Percentiles rank a stretch among this genome's conserved stretches.
Evolutionary conservation across 2,329 filamentous ascomycete species (phyloP).

Genomic region (Fusarium buharicum): DNA sequence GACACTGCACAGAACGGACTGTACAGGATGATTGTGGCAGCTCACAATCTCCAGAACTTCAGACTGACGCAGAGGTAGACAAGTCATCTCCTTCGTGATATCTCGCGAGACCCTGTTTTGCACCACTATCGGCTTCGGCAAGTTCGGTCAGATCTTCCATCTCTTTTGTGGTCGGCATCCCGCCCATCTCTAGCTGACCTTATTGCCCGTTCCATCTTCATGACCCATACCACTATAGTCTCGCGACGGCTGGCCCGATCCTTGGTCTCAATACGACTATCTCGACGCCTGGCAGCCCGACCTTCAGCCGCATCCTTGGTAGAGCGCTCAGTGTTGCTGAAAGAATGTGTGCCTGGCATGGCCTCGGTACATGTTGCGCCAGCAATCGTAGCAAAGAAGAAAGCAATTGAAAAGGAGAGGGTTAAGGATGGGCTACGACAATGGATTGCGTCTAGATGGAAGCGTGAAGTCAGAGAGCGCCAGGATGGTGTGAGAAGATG

Average conservation of each 20-base stretch:
- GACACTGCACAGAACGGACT: background rate
- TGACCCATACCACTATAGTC: constrained; percentile 72
- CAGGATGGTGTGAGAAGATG: constrained; percentile 59
- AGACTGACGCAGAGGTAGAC: constrained; percentile 56
- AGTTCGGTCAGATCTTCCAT: constrained; percentile 64
- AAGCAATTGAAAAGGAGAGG: constrained; percentile 72
- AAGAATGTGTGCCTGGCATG: constrained; percentile 67
- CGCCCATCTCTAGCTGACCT: constrained; percentile 71
- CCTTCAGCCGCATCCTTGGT: constrained; percentile 70
- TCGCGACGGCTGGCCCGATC: constrained; percentile 71
- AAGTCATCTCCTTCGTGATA: constrained; percentile 68
- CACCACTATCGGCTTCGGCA: constrained; percentile 70
- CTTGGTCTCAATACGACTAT: constrained; percentile 72
- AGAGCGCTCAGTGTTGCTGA: constrained; percentile 70
- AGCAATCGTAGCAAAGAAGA: constrained; percentile 69
- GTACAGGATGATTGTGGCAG: background rate
- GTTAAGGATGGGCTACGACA: constrained; percentile 73
- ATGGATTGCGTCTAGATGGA: constrained; percentile 72
- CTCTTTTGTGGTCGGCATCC: constrained; percentile 65
- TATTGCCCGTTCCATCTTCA: constrained; percentile 71
- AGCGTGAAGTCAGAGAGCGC: constrained; percentile 61
- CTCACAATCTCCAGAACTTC: constrained; percentile 6
- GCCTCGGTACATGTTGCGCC: constrained; percentile 62
- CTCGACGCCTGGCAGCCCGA: constrained; percentile 68
- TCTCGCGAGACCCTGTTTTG: constrained; percentile 73